Evolutionary conservation across 192 early-diverging fungal species (phyloP).

Genomic region (Jimgerdemannia lactiflua): DNA sequence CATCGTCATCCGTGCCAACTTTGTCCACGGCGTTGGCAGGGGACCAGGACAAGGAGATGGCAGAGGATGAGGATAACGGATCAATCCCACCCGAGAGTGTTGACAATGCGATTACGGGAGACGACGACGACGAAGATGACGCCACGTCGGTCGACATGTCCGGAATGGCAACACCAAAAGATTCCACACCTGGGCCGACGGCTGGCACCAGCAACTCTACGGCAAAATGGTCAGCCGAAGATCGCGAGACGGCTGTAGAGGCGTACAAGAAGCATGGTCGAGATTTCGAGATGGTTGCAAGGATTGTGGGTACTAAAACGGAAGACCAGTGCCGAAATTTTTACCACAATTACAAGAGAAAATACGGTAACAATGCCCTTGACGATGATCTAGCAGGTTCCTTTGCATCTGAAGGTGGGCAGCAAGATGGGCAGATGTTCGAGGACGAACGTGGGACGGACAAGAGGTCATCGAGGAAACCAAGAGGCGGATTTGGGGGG

Average conservation of each 20-base stretch:
- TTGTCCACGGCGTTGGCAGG: background rate
- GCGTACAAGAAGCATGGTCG: conserved; percentile 64
- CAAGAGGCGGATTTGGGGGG: conserved; percentile 8
- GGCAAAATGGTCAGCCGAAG: conserved; percentile 54
- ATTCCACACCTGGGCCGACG: conserved; percentile 4
- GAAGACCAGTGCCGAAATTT: conserved; percentile 77
- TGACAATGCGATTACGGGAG: conserved; percentile 11
- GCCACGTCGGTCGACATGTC: conserved; percentile 10
- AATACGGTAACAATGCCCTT: conserved; percentile 52
- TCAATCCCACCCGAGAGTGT: background rate
- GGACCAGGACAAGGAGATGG: background rate
- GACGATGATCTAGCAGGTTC: conserved; percentile 29
- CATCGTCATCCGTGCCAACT: background rate
- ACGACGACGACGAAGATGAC: conserved; percentile 17
- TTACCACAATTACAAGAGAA: conserved; percentile 73
- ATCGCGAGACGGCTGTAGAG: conserved; percentile 57
- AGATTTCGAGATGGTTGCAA: conserved; percentile 71
- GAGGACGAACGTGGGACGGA: background rate
- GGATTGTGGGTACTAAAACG: conserved; percentile 72
- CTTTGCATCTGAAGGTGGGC: background rate
- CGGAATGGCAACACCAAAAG: background rate
- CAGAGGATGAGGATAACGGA: background rate
- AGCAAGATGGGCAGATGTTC: background rate
- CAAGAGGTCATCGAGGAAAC: background rate
- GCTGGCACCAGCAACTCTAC: conserved; percentile 16